Conservation (phyloP, 1,284 basidiomycete species). For the Puccinia triticina region DNA sequence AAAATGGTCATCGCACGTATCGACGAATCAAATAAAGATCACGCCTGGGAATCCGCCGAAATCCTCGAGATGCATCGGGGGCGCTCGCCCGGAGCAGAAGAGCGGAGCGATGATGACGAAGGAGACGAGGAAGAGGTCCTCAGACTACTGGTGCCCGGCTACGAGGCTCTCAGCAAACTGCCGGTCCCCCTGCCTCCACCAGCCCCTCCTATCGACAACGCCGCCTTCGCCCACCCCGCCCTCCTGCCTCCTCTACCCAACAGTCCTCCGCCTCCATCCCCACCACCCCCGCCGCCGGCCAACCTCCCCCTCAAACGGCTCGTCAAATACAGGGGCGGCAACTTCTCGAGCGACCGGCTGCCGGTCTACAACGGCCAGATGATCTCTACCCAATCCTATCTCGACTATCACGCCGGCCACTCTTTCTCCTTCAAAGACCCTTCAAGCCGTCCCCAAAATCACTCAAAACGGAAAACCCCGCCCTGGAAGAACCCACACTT, state of each 20-base stretch:
- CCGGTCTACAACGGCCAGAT: slow-evolving; percentile 36
- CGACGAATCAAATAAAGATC: slow-evolving; percentile 10
- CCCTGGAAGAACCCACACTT: no score
- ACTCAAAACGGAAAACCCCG: no score
- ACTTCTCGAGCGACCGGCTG: slow-evolving; percentile 35
- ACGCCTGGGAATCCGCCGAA: slow-evolving; percentile 5
- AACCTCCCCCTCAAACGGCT: slow-evolving; percentile 13
- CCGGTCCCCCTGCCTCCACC: background rate
- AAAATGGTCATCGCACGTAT: background rate
- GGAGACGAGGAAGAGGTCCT: slow-evolving; percentile 35
- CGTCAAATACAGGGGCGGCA: slow-evolving; percentile 31
- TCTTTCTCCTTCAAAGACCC: no score
- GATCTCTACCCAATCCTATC: slow-evolving; percentile 13
- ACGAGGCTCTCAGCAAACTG: background rate
- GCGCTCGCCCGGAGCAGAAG: slow-evolving; percentile 8
- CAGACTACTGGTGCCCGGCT: slow-evolving; percentile 21
- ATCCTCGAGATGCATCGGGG: slow-evolving; percentile 35
- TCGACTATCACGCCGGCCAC: background rate
- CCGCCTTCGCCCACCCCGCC: background rate
- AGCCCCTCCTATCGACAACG: background rate
- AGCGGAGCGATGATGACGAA: slow-evolving; percentile 20
- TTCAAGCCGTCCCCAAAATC: background rate
- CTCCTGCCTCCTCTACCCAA: background rate
- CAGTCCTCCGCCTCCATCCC: slow-evolving; percentile 10
- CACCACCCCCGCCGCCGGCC: slow-evolving; percentile 7